Base-by-base conservation (phyloP, 2,329 filamentous ascomycete species). In the Saccharata proteae region DNA sequence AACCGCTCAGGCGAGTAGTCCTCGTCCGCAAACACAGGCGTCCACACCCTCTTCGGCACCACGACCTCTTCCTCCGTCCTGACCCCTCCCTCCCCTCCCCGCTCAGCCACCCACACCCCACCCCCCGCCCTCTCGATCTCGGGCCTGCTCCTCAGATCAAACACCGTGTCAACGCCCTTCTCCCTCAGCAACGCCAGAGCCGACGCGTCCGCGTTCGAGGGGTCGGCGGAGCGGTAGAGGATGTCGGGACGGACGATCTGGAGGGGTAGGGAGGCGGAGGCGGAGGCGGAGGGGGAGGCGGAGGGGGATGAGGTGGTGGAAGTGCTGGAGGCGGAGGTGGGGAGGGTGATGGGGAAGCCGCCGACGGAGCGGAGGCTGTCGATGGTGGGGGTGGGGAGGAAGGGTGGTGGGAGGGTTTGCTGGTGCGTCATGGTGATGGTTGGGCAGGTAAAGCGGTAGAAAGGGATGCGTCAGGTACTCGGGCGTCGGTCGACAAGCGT, bases 221-320 rank as follows among this genome's bases (percentile, higher is more conserved):
- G 72, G 41, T 83, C 77, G 2, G 76, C 80, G 29, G 74, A 74
- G 35, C 82, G 75, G 55, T 72, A 86, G 35, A 80, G 57, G 17
- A 74, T 45, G 18, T 64, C 62, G 14, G 57, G 57, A 16, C 67
- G 65, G 38, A 80, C 40, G 36, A 49, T 31, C 51, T 56, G 47
- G 51, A 57, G 30, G 19, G 8, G 8, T 8, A 8, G 19, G 19
- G 8, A 9, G 19, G 19, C n/a, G 19, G 19, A 7, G 19, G 19
- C 11, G 10, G 35, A 29, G 6, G 37, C 41, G 7, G 32, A 33
- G 12, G 52, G 40, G 16, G 37, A 36, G 18, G 30, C 29, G 17
- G 42, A 37, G 34, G n/a, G n/a, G n/a, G n/a, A n/a, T n/a, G n/a
- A n/a, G n/a, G n/a, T n/a, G 19, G 8, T 21, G 19, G 8, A n/a